These are phyloP conservation scores for Cercospora sp. DNA, from an alignment of 2,329 filamentous ascomycete genomes.

Conservation along the genomic window DNA sequence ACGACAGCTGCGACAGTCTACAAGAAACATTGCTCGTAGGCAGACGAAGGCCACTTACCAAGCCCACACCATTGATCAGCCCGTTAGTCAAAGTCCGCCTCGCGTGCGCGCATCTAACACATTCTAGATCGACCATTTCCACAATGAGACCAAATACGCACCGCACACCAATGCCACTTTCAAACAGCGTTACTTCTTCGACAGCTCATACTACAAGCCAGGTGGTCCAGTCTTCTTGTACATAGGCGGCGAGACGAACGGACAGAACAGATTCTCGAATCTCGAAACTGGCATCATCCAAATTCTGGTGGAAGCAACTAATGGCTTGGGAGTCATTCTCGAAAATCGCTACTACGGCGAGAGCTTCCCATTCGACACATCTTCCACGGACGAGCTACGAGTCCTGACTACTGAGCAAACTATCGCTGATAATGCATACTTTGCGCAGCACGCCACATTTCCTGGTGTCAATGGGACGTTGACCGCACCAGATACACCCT, in stretches of 20 bases:
- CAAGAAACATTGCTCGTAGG: neutral
- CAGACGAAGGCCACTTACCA: neutral
- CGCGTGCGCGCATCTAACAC: neutral
- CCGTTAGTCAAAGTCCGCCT: constrained; percentile 4
- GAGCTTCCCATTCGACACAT: constrained; percentile 51
- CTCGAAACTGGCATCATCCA: constrained; percentile 69
- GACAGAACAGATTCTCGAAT: constrained; percentile 62
- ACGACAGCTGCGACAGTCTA: neutral
- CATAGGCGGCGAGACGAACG: constrained; percentile 68
- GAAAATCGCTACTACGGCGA: constrained; percentile 55
- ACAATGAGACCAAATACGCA: constrained; percentile 72
- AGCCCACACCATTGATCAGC: constrained; percentile 13
- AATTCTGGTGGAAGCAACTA: constrained; percentile 56
- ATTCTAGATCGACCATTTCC: constrained; percentile 70
- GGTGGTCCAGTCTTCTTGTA: constrained; percentile 81
- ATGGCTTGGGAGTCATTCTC: constrained; percentile 56
- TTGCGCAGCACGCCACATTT: constrained; percentile 51
- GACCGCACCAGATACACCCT: constrained; percentile 48
- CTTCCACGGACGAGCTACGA: constrained; percentile 51
- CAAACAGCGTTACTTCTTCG: constrained; percentile 77
- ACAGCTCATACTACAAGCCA: constrained; percentile 68
- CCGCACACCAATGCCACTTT: constrained; percentile 71
- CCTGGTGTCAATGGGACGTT: constrained; percentile 47
- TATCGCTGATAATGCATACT: constrained; percentile 55
- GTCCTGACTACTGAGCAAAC: constrained; percentile 55